Base-by-base conservation (phyloP, 1,284 basidiomycete species). In the Exobasidium cylindrosporum region DNA sequence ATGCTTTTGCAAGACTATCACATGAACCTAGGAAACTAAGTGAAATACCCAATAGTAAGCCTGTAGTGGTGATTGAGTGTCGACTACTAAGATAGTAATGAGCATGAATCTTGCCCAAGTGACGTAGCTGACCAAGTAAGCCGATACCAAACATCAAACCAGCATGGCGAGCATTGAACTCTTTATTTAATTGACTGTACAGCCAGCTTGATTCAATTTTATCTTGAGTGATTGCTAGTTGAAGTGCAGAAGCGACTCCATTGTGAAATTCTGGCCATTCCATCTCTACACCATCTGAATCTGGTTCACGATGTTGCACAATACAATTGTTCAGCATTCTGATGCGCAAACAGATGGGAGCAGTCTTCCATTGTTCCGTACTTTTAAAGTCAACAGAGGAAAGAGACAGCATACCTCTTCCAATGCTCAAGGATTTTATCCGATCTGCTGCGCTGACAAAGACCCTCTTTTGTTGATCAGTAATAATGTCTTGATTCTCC, bases 181-280 rank as follows among this genome's bases (percentile, higher is more conserved):
- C 66, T 17, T 64, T 64, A 13, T 64, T 65, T 13, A 28, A 24
- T 50, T 50, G 47, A 29, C 71, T 67, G 64, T 76, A 78, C 61
- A 78, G 74, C 77, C 77, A 79, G 53, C 72, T 71, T 5, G 71
- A 73, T 43, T 78, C 77, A 44, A 78, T 49, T 7, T 32, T 49
- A 45, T 93, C 86, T 21, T 87, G 87, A 57, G 84, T 82, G 49
- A 73, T 45, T n/a, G 88, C 86, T n/a, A 87, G 85, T 60, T 76
- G 68, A 0, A 99, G 81, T 1, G 89, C 95, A 1, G 92, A 89
- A 1, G 93, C 91, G 0, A 96, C 94, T 17, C 96, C 96, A 66
- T 96, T 95, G 81, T 98, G 94, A 81, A 99, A 99, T 64, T 93
- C 90, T 17, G 92, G 92, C 96, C 95, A 99, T 61, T 86, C 87